A percentile compares a stretch with the other conserved stretches of the same genome.
These are phyloP conservation scores for Cyclotella kingstonii DNA, from an alignment of 108 stramenopile species.

Conservation along the genomic window DNA sequence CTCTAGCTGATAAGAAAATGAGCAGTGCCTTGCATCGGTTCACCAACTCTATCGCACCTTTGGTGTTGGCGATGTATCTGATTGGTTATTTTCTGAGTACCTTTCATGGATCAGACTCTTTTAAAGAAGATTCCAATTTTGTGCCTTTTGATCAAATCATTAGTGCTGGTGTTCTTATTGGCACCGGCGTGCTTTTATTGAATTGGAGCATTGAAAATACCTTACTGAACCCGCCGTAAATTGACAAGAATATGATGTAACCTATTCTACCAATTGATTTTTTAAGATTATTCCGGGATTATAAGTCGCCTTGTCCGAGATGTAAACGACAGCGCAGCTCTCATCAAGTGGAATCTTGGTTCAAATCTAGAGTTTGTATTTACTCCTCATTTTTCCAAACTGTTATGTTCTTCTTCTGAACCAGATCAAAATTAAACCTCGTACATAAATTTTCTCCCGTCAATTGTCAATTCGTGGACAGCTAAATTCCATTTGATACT, in stretches of 20 bases:
- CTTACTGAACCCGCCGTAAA: constrained; percentile 25
- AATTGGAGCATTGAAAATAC: constrained; percentile 28
- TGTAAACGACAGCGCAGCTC: too few species aligned
- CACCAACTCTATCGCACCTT: constrained; percentile 26
- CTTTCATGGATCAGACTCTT: not conserved
- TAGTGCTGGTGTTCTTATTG: constrained; percentile 18
- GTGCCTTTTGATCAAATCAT: constrained; percentile 26
- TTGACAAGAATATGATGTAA: not conserved
- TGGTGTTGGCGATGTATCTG: constrained; percentile 20
- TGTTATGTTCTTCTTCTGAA: too few species aligned
- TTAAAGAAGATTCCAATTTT: not conserved
- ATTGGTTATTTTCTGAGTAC: constrained; percentile 24
- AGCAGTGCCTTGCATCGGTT: constrained; percentile 13
- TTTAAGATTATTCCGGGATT: too few species aligned
- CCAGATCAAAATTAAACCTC: too few species aligned
- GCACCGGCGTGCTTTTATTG: constrained; percentile 15
- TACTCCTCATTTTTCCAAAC: too few species aligned
- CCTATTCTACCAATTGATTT: too few species aligned
- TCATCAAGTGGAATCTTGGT: too few species aligned
- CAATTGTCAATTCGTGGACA: too few species aligned
- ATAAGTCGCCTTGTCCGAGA: too few species aligned
- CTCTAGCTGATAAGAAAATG: not conserved
- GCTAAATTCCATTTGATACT: too few species aligned
- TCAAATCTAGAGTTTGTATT: too few species aligned
- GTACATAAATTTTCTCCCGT: too few species aligned